A percentile compares a stretch with the other conserved stretches of the same genome.
Evolutionary conservation across 2,329 filamentous ascomycete species (phyloP).

Genomic region (Pestalotiopsis sp.): DNA sequence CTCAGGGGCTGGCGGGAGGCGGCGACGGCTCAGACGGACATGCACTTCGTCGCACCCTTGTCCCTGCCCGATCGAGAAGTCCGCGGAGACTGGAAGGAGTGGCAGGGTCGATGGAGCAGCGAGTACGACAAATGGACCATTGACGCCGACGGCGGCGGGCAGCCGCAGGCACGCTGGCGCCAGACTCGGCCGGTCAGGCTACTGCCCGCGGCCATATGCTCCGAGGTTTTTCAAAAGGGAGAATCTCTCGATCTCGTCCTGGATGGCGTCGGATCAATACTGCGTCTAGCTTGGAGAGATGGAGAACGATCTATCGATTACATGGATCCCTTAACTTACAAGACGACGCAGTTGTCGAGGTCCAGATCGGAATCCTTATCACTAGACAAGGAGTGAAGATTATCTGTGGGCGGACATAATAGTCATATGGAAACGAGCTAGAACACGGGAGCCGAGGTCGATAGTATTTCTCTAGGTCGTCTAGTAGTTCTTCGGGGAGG

Average conservation of each 20-base stretch:
- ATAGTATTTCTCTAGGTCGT: no score
- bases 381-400: no score
- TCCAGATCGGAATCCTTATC: not conserved
- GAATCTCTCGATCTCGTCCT: conserved; percentile 7
- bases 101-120: conserved; percentile 1
- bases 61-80: not conserved
- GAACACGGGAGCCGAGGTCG: no score
- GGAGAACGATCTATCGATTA: conserved; percentile 5
- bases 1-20: conserved; percentile 1
- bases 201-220: conserved; percentile 2
- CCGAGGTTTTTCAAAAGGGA: not conserved
- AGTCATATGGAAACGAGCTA: no score
- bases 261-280: not conserved
- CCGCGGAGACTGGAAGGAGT: conserved; percentile 4
- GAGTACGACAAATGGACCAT: not conserved
- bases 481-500: no score
- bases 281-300: conserved; percentile 1
- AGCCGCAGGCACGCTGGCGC: conserved; percentile 6
- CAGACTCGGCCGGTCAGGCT: not conserved
- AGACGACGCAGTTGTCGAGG: not conserved
- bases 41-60: not conserved
- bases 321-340: not conserved
- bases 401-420: no score
- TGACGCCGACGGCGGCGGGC: not conserved
- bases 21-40: not conserved